Evolutionary conservation across 495 filamentous ascomycete genomes (phyloP), one percentile per base, ranked within the genome.

Genomic region (Apiosordaria backusii): DNA sequence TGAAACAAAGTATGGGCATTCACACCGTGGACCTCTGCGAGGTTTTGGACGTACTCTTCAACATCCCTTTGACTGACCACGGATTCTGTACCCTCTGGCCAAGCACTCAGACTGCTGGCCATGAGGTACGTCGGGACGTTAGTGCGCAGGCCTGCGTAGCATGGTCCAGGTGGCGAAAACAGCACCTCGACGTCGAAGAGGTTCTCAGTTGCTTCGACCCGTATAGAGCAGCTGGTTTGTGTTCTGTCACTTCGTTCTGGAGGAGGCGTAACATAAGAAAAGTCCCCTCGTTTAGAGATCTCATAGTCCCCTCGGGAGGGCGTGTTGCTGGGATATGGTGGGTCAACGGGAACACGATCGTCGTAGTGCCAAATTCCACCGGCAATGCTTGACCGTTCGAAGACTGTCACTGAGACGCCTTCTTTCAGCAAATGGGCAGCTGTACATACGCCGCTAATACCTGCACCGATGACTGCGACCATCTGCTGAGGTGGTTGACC

Each of bases 291-390:
- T 50, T 52, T 62, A 10, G 70, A 72, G 9, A 66, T 13, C 0
- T 61, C 57, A 55, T 72, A 71, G 53, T 77, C 73, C 1, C 73
- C 75, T 15, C 23, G 24, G 2, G 75, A 75, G 4, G 88, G 83
- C 23, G 72, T 74, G 4, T 78, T 70, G 15, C 80, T 81, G 16
- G 87, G 86, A 73, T 87, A 90, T 1, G 76, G 71, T 0, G 85
- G 83, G 59, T 89, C 87, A 9, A 82, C 76, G 19, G 87, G 81
- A 15, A 77, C 66, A 21, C 83, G 83, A 65, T 86, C 84, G 65
- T 90, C 86, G 66, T 84, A 89, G 16, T 86, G 87, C 89, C 89
- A 90, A 40, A 86, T 81, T 13, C 88, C 88, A 9, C 89, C 87
- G 19, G 84, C 76, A 3, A 76, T 78, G 57, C 79, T 74, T 26